Conservation (phyloP, 345 rosid species). For the Noccaea caerulescens region DNA sequence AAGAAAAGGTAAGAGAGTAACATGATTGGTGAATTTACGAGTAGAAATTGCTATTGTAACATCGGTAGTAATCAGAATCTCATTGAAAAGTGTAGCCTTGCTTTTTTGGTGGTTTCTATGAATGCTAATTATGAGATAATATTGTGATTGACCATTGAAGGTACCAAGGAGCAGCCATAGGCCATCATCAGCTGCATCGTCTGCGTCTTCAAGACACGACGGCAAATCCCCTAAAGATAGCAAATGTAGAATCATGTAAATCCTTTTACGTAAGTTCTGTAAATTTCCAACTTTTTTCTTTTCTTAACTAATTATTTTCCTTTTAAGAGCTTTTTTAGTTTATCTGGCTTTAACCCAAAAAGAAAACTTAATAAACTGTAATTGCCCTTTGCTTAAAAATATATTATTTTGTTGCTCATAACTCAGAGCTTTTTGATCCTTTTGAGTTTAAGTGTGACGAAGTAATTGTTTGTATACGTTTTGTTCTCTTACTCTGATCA, state of each 20-base stretch:
- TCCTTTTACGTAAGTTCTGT: constrained; percentile 35
- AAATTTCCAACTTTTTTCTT: constrained; percentile 23
- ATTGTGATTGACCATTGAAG: constrained; percentile 46
- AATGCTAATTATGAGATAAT: not conserved
- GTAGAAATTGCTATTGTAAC: constrained; percentile 7
- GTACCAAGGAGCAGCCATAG: constrained; percentile 60
- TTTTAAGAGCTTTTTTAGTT: not conserved
- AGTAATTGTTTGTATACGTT: not conserved
- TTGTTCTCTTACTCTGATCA: not conserved
- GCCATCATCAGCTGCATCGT: constrained; percentile 51
- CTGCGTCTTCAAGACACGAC: constrained; percentile 55
- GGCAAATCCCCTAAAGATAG: constrained; percentile 64
- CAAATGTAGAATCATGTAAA: constrained; percentile 77
- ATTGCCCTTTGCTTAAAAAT: constrained; percentile 22
- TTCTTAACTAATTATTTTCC: constrained; percentile 2
- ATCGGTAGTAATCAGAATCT: constrained; percentile 4
- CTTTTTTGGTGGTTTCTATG: not conserved
- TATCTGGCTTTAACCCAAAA: constrained; percentile 1
- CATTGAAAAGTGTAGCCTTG: not conserved
- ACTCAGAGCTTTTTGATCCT: constrained; percentile 21
- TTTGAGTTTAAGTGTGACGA: too few species aligned
- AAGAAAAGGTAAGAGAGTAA: not conserved
- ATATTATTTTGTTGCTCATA: constrained; percentile 31
- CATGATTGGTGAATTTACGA: not conserved
- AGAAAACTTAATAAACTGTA: constrained; percentile 27